Base-by-base conservation (phyloP, 441 rosid genomes). In the Gossypium laxum region DNA sequence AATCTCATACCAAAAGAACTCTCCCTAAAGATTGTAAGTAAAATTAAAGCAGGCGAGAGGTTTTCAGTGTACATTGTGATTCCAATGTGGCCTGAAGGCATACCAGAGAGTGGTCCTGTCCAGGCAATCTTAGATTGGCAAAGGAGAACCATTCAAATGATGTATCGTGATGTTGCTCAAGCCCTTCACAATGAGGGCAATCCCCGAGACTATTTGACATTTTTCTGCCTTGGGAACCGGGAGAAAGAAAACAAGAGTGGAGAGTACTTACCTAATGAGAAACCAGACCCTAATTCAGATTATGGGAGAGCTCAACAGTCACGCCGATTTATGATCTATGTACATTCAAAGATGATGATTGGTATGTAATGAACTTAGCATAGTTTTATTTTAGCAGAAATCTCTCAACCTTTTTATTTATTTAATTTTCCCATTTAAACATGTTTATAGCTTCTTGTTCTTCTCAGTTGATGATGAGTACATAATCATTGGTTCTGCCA, bases 11-110 rank as follows among this genome's bases (percentile, higher is more conserved):
- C 85, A 2, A 82, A 77, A 26, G 82, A 82, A 11, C 47, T 82
- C 14, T 79, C 82, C 2, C 73, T 82, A 8, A 82, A 79, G 76
- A 79, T 82, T 1, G 74, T 38, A 2, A 82, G 79, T 64, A 82
- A 82, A 75, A 82, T 82, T 8, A 77, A 85, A 75, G 89, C 88
- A 28, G 96, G 88, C 69, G 97, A 93, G 82, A 87, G 89, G 80
- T 93, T 93, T 74, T 77, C 89, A 22, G 98, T 91, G 8, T 93
- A 89, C 55, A 78, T 91, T 26, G 93, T 91, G 70, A 89, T 94
- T 38, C 98, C 99, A n/a, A 90, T 94, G 99, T 94, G 99, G 99
- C 99, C 99, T 0, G 99, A 94, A 85, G 99, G 99, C 38, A 61
- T 82, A n/a, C 99, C 99, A 0, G 99, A 92, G 83, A 83, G 91